Conservation (phyloP, 106 monocot species). For the Platanthera zijinensis region DNA sequence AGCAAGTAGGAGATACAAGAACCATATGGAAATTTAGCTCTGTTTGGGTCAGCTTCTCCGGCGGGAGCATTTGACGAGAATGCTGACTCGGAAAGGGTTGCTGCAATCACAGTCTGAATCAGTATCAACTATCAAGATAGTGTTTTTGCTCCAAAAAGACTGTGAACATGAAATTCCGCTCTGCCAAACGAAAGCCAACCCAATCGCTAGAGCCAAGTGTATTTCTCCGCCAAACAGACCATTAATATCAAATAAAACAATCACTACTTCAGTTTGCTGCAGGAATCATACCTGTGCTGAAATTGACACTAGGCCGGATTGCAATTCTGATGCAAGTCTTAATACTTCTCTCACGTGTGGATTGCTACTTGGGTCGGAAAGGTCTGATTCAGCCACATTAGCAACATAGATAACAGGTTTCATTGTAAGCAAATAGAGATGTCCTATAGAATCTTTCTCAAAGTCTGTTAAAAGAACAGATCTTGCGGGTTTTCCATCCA, state of each 20-base stretch:
- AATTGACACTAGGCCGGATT: slow-evolving; percentile 83
- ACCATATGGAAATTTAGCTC: no score
- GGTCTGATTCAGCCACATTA: slow-evolving; percentile 92
- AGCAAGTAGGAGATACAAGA: no score
- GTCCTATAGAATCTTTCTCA: slow-evolving; percentile 81
- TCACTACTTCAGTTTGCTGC: neutral
- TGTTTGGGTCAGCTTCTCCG: no score
- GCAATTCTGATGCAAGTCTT: slow-evolving; percentile 62
- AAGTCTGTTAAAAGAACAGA: slow-evolving; percentile 72
- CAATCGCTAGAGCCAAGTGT: no score
- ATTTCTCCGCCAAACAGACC: no score
- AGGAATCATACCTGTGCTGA: slow-evolving; percentile 76
- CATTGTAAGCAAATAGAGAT: slow-evolving; percentile 94
- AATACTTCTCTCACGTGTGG: slow-evolving; percentile 72
- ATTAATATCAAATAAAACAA: neutral
- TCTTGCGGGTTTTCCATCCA: slow-evolving; percentile 95
- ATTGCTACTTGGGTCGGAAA: slow-evolving; percentile 60
- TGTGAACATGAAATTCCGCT: no score
- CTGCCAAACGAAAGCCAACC: no score
- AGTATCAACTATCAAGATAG: no score
- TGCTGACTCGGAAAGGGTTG: no score
- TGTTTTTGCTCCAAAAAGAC: no score
- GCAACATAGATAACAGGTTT: slow-evolving; percentile 97
- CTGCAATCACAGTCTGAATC: no score
- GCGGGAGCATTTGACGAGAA: no score